Evolutionary conservation across 2,329 filamentous ascomycete species (phyloP).

Genomic region (Magnaporthales sp.): DNA sequence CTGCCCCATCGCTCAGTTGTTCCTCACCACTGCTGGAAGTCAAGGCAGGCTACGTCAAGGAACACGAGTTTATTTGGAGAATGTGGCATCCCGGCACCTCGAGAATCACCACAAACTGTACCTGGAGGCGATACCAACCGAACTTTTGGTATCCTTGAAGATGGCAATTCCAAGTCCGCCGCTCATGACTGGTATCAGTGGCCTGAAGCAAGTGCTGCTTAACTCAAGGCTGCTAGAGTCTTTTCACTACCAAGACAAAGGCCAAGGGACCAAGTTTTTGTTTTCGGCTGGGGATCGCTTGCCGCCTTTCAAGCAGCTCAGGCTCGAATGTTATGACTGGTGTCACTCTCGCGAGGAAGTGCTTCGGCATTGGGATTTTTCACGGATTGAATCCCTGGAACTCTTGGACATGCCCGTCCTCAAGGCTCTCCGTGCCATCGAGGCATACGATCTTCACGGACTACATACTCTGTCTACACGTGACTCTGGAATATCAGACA

Average conservation of each 20-base stretch:
- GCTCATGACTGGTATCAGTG: constrained; percentile 29
- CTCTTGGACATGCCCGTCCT: constrained; percentile 34
- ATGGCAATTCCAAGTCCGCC: constrained; percentile 29
- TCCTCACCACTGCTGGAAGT: not conserved
- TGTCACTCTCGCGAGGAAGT: constrained; percentile 29
- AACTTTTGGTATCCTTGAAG: constrained; percentile 29
- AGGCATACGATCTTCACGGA: constrained; percentile 23
- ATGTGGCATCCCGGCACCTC: constrained; percentile 7
- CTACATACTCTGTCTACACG: constrained; percentile 31
- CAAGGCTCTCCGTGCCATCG: constrained; percentile 34
- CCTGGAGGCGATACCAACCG: constrained; percentile 28
- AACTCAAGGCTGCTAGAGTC: constrained; percentile 23
- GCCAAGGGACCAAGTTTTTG: constrained; percentile 34
- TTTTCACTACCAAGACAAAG: constrained; percentile 34
- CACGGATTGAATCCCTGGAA: constrained; percentile 28
- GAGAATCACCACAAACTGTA: constrained; percentile 26
- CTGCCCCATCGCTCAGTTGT: not conserved
- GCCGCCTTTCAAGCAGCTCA: constrained; percentile 31
- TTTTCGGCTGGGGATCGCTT: constrained; percentile 31
- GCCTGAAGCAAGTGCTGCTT: constrained; percentile 33
- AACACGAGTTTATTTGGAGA: constrained; percentile 5
- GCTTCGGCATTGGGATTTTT: constrained; percentile 35
- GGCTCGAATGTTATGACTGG: constrained; percentile 40
- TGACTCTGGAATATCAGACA: constrained; percentile 32
- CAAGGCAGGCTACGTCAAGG: constrained; percentile 1